A percentile compares a stretch with the other conserved stretches of the same genome.
Conservation (phyloP, 495 filamentous ascomycete species). For the Saxispiralis lemnorum region DNA sequence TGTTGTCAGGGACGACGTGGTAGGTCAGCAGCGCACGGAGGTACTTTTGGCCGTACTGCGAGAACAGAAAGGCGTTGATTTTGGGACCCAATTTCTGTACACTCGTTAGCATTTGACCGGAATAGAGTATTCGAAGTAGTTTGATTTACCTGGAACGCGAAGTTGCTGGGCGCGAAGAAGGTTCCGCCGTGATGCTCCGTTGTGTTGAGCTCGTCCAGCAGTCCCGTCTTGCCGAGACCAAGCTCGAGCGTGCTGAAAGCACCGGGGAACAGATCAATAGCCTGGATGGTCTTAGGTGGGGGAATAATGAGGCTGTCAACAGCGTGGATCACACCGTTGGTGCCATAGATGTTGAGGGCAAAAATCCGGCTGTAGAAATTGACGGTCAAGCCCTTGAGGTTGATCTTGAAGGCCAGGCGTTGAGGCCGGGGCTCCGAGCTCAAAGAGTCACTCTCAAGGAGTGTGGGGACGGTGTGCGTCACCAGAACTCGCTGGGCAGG, state of each 20-base stretch:
- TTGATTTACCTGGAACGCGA: conserved; percentile 36
- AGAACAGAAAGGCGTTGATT: conserved; percentile 65
- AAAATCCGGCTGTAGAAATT: conserved; percentile 58
- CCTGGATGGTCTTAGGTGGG: conserved; percentile 39
- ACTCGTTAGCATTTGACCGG: too few relatives aligned
- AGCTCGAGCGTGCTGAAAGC: conserved; percentile 62
- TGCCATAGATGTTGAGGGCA: conserved; percentile 43
- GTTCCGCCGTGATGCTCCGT: conserved; percentile 38
- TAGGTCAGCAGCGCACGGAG: conserved; percentile 61
- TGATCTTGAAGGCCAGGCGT: conserved; percentile 42
- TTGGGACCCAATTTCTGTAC: conserved; percentile 39
- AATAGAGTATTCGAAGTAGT: too few relatives aligned
- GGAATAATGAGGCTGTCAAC: conserved; percentile 55
- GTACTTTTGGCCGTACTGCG: conserved; percentile 45
- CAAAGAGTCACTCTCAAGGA: conserved; percentile 36
- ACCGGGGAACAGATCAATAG: conserved; percentile 49
- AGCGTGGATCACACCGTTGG: conserved; percentile 68
- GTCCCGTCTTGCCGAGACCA: conserved; percentile 50
- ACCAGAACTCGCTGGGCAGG: conserved; percentile 38
- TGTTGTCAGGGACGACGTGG: conserved; percentile 55
- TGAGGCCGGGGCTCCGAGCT: conserved; percentile 41
- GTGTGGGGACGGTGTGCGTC: conserved; percentile 54
- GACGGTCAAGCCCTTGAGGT: conserved; percentile 41
- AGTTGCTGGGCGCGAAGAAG: conserved; percentile 60
- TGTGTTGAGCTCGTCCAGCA: conserved; percentile 32